Conservation (phyloP, 1,284 basidiomycete genomes). For the Puccinia triticina region DNA sequence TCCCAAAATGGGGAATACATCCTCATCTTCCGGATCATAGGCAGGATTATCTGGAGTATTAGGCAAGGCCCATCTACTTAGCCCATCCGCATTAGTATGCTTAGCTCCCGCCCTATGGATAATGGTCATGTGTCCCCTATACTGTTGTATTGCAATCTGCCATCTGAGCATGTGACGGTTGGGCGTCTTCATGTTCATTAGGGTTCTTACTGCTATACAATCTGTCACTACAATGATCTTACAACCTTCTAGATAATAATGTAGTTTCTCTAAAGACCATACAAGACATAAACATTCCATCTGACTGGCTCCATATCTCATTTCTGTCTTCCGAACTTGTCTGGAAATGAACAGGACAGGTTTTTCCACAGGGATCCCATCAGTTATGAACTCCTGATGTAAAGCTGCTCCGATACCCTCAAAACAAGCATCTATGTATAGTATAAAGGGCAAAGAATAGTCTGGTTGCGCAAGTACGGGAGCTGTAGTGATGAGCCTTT, state of each 20-base stretch:
- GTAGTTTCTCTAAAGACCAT: no score
- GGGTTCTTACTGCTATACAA: background rate
- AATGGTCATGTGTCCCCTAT: background rate
- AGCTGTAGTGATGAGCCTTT: background rate
- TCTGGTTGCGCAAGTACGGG: background rate
- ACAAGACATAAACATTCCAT: no score
- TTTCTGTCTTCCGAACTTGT: no score
- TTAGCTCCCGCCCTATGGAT: background rate
- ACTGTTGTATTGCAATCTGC: conserved; percentile 3
- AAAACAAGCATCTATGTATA: conserved; percentile 16
- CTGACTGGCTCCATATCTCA: no score
- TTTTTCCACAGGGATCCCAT: no score
- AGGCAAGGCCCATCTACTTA: background rate
- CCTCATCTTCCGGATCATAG: background rate
- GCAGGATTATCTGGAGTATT: no score
- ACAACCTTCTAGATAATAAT: background rate
- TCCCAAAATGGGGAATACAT: background rate
- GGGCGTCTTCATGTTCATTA: background rate
- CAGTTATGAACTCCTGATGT: background rate
- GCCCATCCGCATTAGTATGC: background rate
- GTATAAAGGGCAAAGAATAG: background rate
- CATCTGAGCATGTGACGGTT: background rate
- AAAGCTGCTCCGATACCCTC: conserved; percentile 8
- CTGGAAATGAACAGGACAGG: no score
- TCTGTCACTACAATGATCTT: background rate